These are phyloP conservation scores for Dryas drummondii DNA, from an alignment of 306 rosid species.

Conservation along the genomic window DNA sequence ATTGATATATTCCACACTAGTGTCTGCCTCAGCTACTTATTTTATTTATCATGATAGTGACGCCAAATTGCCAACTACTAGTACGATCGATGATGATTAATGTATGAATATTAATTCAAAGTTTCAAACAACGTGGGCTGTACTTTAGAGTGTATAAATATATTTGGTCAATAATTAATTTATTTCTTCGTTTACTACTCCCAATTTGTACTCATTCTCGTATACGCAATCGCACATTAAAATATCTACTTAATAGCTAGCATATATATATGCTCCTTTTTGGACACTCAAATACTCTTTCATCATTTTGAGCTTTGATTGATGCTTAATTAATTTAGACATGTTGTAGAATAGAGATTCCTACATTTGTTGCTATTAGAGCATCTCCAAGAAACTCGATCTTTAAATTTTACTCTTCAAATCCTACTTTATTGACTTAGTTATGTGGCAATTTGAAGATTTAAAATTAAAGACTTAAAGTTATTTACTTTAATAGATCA, in stretches of 20 bases:
- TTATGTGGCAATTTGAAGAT: no score
- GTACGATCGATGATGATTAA: not conserved
- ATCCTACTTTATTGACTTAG: no score
- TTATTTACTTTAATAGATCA: no score
- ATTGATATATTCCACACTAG: not conserved
- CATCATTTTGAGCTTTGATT: no score
- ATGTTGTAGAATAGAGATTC: no score
- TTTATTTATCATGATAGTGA: not conserved
- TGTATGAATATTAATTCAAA: not conserved
- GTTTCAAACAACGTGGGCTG: not conserved
- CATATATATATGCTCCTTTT: not conserved
- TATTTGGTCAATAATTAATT: no score
- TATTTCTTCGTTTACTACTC: not conserved
- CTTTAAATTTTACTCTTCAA: no score
- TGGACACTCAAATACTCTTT: not conserved
- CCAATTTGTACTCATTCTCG: not conserved
- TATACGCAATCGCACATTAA: not conserved
- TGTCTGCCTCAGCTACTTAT: not conserved
- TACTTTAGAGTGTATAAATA: not conserved
- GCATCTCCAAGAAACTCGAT: no score
- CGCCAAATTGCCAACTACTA: not conserved
- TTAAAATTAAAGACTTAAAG: no score
- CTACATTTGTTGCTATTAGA: no score
- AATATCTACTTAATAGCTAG: not conserved
- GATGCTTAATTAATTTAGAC: no score